These are phyloP conservation scores for Xylaria scruposa DNA, from an alignment of 495 filamentous ascomycete genomes.

Conservation along the genomic window DNA sequence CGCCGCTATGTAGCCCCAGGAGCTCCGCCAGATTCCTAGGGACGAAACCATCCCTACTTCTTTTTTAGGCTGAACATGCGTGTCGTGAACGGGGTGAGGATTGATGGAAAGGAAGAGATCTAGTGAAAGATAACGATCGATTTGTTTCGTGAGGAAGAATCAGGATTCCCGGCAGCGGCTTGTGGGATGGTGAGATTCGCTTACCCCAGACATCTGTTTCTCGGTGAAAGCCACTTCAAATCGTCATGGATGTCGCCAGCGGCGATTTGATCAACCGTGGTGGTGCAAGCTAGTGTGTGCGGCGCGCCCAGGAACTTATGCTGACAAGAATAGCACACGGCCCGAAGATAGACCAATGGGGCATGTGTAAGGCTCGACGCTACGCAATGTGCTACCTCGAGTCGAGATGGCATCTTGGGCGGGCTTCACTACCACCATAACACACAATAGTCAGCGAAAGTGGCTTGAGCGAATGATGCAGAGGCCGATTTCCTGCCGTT, in stretches of 20 bases:
- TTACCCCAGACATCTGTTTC: conserved; percentile 9
- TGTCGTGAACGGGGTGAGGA: neutral
- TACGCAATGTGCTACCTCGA: conserved; percentile 10
- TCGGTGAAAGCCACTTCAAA: conserved; percentile 12
- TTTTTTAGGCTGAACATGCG: conserved; percentile 8
- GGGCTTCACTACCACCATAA: conserved; percentile 1
- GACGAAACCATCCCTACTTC: conserved; percentile 26
- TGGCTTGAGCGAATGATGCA: conserved; percentile 14
- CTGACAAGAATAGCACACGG: conserved; percentile 19
- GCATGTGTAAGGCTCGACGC: neutral
- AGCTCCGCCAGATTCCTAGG: conserved; percentile 18
- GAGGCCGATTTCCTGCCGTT: conserved; percentile 15
- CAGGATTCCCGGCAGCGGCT: conserved; percentile 8
- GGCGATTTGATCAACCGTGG: conserved; percentile 4
- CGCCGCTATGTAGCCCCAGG: conserved; percentile 24
- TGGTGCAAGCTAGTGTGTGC: neutral
- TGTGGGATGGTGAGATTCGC: conserved; percentile 18
- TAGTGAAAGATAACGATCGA: neutral
- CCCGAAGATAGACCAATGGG: conserved; percentile 10
- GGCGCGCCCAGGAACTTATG: neutral
- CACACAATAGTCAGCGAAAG: conserved; percentile 9
- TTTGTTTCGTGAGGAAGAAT: neutral
- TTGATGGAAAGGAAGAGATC: neutral
- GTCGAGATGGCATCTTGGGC: neutral
- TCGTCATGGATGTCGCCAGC: conserved; percentile 7